Conservation (phyloP, 108 stramenopile species). For the Conticribra weissflogii region DNA sequence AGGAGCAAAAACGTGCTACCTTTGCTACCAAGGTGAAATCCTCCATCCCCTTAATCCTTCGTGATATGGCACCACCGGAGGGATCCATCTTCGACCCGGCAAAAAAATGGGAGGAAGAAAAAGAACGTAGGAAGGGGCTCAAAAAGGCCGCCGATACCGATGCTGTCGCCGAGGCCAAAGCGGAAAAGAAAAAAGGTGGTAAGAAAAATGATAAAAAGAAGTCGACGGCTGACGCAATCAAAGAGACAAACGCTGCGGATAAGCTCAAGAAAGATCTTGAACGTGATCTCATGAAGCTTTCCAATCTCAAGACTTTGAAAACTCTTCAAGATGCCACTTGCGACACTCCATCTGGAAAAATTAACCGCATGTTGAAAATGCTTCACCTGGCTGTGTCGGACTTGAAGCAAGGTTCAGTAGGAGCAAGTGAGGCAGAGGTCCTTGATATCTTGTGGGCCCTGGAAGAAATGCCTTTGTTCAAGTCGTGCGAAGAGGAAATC, state of each 20-base stretch:
- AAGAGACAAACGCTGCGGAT: slow-evolving; percentile 88
- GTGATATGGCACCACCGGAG: slow-evolving; percentile 92
- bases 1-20: slow-evolving; percentile 68
- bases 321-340: slow-evolving; percentile 88
- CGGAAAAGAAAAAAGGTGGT: slow-evolving; percentile 58
- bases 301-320: slow-evolving; percentile 87
- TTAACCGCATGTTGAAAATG: slow-evolving; percentile 97
- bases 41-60: slow-evolving; percentile 89
- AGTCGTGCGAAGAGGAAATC: slow-evolving; percentile 74
- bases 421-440: slow-evolving; percentile 84
- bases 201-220: slow-evolving; percentile 72
- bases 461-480: slow-evolving; percentile 89
- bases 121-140: slow-evolving; percentile 82
- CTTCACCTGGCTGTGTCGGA: slow-evolving; percentile 83
- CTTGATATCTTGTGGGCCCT: slow-evolving; percentile 96
- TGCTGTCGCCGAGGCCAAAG: slow-evolving; percentile 36
- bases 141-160: slow-evolving; percentile 43
- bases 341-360: slow-evolving; percentile 90
- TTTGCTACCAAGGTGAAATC: slow-evolving; percentile 76
- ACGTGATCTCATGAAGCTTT: slow-evolving; percentile 90
- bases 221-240: slow-evolving; percentile 88
- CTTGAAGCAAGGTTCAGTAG: slow-evolving; percentile 70
- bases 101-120: slow-evolving; percentile 86
- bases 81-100: slow-evolving; percentile 90
- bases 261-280: slow-evolving; percentile 85